Conservation (phyloP, 75 land plant genomes). For the Pinus albicaulis region DNA sequence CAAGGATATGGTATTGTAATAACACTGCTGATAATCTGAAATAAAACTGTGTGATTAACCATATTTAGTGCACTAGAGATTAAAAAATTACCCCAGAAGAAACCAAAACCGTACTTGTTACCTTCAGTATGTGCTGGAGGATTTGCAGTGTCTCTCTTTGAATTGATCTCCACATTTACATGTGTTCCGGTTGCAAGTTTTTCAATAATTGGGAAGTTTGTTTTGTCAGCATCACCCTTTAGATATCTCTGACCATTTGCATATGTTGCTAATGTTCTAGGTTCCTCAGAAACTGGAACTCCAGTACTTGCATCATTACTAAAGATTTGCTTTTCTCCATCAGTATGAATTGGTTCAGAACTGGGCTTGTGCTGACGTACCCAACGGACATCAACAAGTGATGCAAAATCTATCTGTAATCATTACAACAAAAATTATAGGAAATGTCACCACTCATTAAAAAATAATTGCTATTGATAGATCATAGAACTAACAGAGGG, state of each 20-base stretch:
- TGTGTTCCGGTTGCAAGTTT: neutral
- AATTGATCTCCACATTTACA: neutral
- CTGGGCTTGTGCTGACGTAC: slow-evolving; percentile 10
- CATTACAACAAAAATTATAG: neutral
- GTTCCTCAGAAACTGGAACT: neutral
- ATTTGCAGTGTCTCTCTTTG: neutral
- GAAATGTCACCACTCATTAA: neutral
- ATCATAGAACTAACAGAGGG: neutral
- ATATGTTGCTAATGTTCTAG: neutral
- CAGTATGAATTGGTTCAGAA: too few relatives aligned
- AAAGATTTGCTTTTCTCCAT: neutral
- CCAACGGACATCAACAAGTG: slow-evolving; percentile 58
- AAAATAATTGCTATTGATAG: neutral
- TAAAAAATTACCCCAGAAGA: neutral
- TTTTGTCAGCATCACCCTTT: neutral
- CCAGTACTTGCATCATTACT: neutral
- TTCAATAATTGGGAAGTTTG: neutral
- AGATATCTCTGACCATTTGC: slow-evolving; percentile 6
- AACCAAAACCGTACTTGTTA: neutral
- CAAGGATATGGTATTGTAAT: neutral
- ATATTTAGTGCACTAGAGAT: neutral
- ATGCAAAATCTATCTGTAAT: slow-evolving; percentile 46
- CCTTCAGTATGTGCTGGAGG: neutral
- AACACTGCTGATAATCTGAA: neutral
- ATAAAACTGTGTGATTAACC: neutral